Conservation (phyloP, 495 filamentous ascomycete species). For the Penicillium lividum region DNA sequence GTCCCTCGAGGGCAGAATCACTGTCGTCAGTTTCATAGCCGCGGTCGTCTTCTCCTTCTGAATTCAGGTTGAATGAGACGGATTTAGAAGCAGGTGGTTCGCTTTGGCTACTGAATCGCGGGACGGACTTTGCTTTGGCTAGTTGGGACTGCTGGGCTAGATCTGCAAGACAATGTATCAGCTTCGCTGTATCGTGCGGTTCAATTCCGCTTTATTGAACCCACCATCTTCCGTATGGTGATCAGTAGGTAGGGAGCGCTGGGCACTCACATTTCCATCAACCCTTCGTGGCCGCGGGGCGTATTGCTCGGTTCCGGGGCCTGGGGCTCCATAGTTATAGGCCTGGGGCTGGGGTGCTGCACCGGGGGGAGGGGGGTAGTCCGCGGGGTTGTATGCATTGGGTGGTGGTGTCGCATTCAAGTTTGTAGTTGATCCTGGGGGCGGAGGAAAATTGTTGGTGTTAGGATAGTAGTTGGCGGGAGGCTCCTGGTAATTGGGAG, state of each 20-base stretch:
- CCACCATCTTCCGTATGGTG: constrained; percentile 44
- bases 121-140: constrained; percentile 22
- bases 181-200: background rate
- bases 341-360: constrained; percentile 44
- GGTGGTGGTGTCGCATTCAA: constrained; percentile 25
- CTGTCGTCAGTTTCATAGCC: constrained; percentile 51
- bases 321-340: constrained; percentile 44
- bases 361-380: constrained; percentile 50
- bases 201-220: constrained; percentile 26
- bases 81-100: constrained; percentile 28
- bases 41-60: constrained; percentile 17
- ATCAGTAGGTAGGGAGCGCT: constrained; percentile 38
- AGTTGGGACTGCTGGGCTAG: constrained; percentile 22
- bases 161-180: constrained; percentile 23
- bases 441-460: constrained; percentile 45
- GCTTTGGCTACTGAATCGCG: background rate
- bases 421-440: constrained; percentile 40
- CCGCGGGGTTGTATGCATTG: constrained; percentile 40
- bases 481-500: constrained; percentile 13
- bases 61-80: constrained; percentile 38
- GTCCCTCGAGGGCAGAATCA: constrained; percentile 37
- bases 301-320: constrained; percentile 41
- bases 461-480: constrained; percentile 40
- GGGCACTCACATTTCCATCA: constrained; percentile 60
- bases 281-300: constrained; percentile 45